Conservation (phyloP, 2,329 filamentous ascomycete genomes). For the Septoria linicola region DNA sequence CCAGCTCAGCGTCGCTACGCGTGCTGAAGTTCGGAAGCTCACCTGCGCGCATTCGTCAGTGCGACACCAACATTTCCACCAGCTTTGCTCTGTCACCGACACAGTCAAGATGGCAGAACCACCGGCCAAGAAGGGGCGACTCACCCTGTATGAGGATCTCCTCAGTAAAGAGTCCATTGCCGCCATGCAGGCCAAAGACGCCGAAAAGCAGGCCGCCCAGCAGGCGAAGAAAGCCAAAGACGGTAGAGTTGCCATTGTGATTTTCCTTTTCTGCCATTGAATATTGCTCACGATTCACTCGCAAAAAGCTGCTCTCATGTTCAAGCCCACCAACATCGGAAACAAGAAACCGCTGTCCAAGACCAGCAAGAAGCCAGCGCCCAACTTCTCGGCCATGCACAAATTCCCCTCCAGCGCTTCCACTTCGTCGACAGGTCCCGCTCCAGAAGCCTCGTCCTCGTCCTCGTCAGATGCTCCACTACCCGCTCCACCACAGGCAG, state of each 20-base stretch:
- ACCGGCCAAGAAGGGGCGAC: constrained; percentile 29
- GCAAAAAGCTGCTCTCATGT: constrained; percentile 65
- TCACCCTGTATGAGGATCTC: constrained; percentile 69
- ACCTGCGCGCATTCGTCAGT: no score
- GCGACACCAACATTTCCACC: no score
- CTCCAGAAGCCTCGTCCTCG: no score
- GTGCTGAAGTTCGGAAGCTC: no score
- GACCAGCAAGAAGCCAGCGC: constrained; percentile 58
- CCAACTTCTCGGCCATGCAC: constrained; percentile 48
- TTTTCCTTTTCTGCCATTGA: constrained; percentile 36
- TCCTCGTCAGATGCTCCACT: constrained; percentile 29
- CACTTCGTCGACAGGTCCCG: constrained; percentile 23
- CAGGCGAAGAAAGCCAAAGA: constrained; percentile 55
- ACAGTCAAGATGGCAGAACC: constrained; percentile 29
- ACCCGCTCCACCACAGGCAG: constrained; percentile 22
- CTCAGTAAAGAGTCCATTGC: constrained; percentile 61
- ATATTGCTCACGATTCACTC: constrained; percentile 50
- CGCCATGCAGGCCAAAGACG: constrained; percentile 59
- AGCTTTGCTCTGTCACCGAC: no score
- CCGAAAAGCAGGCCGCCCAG: constrained; percentile 51
- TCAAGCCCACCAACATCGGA: constrained; percentile 73
- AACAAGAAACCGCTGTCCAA: constrained; percentile 52
- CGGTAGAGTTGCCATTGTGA: constrained; percentile 54
- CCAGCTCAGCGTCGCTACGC: no score
- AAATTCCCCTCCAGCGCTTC: constrained; percentile 32